Base-by-base conservation (phyloP, 129 eudicot species). In the Apium graveolens region DNA sequence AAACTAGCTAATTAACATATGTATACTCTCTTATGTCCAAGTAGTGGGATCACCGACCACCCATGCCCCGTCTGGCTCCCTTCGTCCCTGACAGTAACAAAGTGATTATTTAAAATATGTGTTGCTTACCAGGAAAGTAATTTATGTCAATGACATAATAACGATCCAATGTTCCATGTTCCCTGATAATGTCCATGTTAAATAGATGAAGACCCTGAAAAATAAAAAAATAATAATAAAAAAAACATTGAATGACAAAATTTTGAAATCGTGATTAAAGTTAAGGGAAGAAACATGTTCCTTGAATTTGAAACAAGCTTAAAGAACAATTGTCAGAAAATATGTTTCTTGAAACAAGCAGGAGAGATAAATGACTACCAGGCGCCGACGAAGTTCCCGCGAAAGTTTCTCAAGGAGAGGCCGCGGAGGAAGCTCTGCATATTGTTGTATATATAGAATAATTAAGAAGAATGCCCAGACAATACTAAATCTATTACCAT, bases 391-490 rank as follows among this genome's bases (percentile, higher is more conserved):
- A 63, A 95, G 97, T 87, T 90, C 98, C 82, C 81, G 92, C 6
- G 96, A 91, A 82, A 95, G 91, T 74, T 89, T 87, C 84, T 95
- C 98, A 75, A 95, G 91, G 79, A 95, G 89, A 31, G 93, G 91
- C 37, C 96, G 90, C 57, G 98, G 97, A 79, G 98, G 98, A 75
- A 88, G 97, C 88, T 95, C 98, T 95, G 89, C 85, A 88, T 8
- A 84, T 71, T 70, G 41, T 57, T 53, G 17, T 42, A 55, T 39
- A 44, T 11, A 38, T 1, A 55, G 51, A 20, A 24, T 73, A 11
- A 73, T 73, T 17, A 26, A 73, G 21, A 74, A n/a, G 31, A 65
- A 32, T 68, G 11, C 37, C 38, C 20, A 31, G 70, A 16, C 18
- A 63, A 63, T 13, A n/a, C 20, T 26, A 29, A 11, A 63, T 27